Percentiles rank a stretch among this genome's conserved stretches.
Evolutionary conservation across 352 stramenopile species (phyloP).

Genomic region (Globisporangium nagaii): DNA sequence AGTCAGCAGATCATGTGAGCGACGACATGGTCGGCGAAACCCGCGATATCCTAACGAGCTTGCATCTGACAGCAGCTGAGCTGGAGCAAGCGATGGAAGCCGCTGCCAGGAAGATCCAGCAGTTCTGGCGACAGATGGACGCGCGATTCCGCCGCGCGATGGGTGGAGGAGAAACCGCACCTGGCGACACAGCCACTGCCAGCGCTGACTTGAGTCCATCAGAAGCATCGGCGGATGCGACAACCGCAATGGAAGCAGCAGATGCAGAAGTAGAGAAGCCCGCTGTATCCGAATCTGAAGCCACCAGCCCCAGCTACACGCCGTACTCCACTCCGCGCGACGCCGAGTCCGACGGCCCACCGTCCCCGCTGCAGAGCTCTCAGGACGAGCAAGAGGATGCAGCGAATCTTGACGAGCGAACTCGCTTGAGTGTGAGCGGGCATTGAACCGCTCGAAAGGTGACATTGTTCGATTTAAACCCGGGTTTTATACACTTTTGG

Average conservation of each 20-base stretch:
- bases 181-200: background rate
- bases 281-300: background rate
- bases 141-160: background rate
- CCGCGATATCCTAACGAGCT: background rate
- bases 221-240: too few relatives aligned
- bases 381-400: background rate
- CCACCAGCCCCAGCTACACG: background rate
- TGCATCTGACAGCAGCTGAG: constrained; percentile 3
- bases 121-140: constrained; percentile 15
- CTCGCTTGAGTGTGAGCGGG: too few relatives aligned
- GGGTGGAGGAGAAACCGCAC: background rate
- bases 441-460: background rate
- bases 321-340: constrained; percentile 3
- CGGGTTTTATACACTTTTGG: too few relatives aligned
- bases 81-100: constrained; percentile 10
- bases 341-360: background rate
- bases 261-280: background rate
- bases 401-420: too few relatives aligned
- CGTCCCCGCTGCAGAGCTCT: background rate
- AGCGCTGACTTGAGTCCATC: background rate
- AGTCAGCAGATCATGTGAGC: background rate
- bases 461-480: too few relatives aligned
- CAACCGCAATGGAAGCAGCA: background rate
- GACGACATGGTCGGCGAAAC: background rate
- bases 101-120: constrained; percentile 13